Evolutionary conservation across 768 basidiomycete species (phyloP).

Genomic region (Pleurotus citrinopileatus): DNA sequence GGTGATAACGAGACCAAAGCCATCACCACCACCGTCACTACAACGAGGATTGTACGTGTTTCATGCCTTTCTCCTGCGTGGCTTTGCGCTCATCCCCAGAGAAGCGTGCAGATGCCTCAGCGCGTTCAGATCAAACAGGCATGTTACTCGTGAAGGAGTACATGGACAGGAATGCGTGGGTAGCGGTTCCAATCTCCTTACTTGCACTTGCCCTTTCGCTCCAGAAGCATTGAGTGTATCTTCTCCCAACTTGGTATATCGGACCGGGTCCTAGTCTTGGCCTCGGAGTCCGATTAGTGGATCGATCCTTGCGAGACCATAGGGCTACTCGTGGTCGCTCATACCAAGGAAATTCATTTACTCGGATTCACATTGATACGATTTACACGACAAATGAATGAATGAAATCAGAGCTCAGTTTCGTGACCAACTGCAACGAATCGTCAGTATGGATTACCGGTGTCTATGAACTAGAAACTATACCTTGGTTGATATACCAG

Average conservation of each 20-base stretch:
- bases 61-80: neutral
- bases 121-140: neutral
- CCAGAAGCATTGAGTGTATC: neutral
- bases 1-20: neutral
- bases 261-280: no score
- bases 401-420: neutral
- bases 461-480: neutral
- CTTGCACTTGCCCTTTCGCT: neutral
- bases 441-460: neutral
- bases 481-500: slow-evolving; percentile 1
- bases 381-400: no score
- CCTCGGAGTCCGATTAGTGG: no score
- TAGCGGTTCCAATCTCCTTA: neutral
- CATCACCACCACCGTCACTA: neutral
- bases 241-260: no score
- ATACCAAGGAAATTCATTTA: no score
- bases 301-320: no score
- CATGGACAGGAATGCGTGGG: neutral
- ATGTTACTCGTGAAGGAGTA: neutral
- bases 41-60: neutral
- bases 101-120: neutral
- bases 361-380: no score
- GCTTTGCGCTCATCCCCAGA: no score
- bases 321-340: no score
- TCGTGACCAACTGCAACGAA: neutral